Conservation (phyloP, 768 basidiomycete genomes). For the Mycena pura region DNA sequence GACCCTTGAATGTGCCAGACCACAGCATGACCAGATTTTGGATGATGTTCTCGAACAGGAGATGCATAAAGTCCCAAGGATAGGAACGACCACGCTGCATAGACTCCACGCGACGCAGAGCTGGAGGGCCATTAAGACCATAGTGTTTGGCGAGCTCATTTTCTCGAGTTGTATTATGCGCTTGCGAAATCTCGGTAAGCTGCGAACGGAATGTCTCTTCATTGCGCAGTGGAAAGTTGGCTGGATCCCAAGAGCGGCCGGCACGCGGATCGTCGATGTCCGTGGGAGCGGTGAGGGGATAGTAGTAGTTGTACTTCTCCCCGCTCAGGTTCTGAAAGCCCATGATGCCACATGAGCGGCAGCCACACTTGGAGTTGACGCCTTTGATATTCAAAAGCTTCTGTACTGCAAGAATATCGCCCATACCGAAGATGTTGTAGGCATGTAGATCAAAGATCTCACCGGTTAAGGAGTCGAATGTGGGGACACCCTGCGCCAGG, state of each 20-base stretch:
- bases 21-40: conserved; percentile 44
- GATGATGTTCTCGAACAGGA: conserved; percentile 49
- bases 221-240: conserved; percentile 39
- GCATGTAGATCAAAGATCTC: conserved; percentile 33
- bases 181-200: background rate
- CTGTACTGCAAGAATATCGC: conserved; percentile 41
- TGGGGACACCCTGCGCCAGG: conserved; percentile 17
- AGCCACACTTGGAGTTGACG: conserved; percentile 40
- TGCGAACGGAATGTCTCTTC: conserved; percentile 36
- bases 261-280: background rate
- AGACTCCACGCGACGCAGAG: conserved; percentile 34
- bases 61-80: conserved; percentile 57
- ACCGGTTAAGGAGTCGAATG: conserved; percentile 30
- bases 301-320: conserved; percentile 33
- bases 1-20: conserved; percentile 41
- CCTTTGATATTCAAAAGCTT: conserved; percentile 42
- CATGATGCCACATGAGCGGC: conserved; percentile 42
- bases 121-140: conserved; percentile 29
- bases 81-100: conserved; percentile 38
- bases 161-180: background rate
- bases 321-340: conserved; percentile 29
- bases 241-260: conserved; percentile 28
- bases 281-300: conserved; percentile 26
- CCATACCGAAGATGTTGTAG: conserved; percentile 33
- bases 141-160: conserved; percentile 10